Percentiles rank a stretch among this genome's conserved stretches.
phyloP scores from a whole-genome alignment of 257 asterid genomes.

The Scutellaria galericulata region DNA sequence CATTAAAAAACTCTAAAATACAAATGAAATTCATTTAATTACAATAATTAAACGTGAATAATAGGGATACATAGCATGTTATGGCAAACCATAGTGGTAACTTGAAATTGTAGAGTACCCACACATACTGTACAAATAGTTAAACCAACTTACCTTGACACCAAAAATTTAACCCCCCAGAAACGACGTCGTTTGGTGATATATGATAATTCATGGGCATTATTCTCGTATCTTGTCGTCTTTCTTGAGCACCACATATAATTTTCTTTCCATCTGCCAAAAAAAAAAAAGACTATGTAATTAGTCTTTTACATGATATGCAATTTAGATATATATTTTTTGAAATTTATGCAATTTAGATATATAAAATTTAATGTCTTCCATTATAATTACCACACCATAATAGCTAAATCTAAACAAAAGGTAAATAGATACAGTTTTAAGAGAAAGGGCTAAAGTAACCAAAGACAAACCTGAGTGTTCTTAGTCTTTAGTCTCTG shows the following conservation, averaged over 20 bases:
- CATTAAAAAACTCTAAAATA: background rate
- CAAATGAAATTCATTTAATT: slow-evolving; percentile 24
- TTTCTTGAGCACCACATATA: slow-evolving; percentile 49
- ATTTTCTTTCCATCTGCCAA: slow-evolving; percentile 77
- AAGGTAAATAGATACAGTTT: background rate
- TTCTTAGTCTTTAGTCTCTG: slow-evolving; percentile 77
- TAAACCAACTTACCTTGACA: background rate
- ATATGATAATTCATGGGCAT: background rate
- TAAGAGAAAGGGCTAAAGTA: too few species aligned
- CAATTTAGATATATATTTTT: too few species aligned
- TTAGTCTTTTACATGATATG: too few species aligned
- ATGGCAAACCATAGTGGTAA: background rate
- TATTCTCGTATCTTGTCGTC: slow-evolving; percentile 53
- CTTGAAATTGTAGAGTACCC: background rate
- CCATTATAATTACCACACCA: too few species aligned
- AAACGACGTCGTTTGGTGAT: background rate
- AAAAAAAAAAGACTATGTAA: background rate
- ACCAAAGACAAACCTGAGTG: slow-evolving; percentile 56
- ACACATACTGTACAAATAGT: background rate
- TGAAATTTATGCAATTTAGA: too few species aligned
- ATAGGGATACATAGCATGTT: slow-evolving; percentile 14
- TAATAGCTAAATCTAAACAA: background rate
- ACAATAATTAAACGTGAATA: slow-evolving; percentile 24
- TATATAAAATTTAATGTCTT: too few species aligned
- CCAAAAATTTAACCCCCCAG: slow-evolving; percentile 12